phyloP scores from a whole-genome alignment of 495 filamentous ascomycete genomes.

The Tuber indicum region DNA sequence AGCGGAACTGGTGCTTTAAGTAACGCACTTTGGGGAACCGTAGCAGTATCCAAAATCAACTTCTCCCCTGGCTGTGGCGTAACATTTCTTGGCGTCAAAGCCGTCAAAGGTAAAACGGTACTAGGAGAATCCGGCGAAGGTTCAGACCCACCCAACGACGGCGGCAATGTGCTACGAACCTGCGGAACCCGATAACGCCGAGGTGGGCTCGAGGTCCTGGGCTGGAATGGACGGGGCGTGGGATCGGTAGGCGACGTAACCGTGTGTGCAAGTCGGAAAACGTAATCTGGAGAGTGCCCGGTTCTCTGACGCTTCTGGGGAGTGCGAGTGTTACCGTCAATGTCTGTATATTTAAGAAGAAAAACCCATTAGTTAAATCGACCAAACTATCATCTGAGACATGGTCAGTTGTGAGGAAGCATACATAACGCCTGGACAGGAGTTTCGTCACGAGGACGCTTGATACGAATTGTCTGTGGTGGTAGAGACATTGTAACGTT shows the following conservation, averaged over 20 bases:
- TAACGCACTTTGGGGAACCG: background rate
- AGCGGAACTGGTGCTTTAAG: conserved; percentile 23
- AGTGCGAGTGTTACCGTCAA: conserved; percentile 3
- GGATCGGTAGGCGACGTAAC: conserved; percentile 30
- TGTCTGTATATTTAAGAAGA: background rate
- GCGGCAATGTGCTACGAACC: conserved; percentile 29
- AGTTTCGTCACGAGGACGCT: conserved; percentile 40
- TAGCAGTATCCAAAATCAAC: conserved; percentile 21
- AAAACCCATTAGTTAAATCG: background rate
- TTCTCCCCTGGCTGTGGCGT: conserved; percentile 26
- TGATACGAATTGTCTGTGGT: conserved; percentile 39
- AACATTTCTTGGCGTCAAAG: conserved; percentile 23
- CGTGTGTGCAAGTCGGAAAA: conserved; percentile 39
- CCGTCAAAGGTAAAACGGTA: background rate
- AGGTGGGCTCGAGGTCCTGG: conserved; percentile 10
- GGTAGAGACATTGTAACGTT: conserved; percentile 29
- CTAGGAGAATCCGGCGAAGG: conserved; percentile 20
- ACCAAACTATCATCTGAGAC: background rate
- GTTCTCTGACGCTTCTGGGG: conserved; percentile 30
- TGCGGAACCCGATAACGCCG: conserved; percentile 19
- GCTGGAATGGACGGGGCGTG: conserved; percentile 31
- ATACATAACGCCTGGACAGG: conserved; percentile 37
- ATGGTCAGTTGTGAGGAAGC: background rate
- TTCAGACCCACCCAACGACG: conserved; percentile 7
- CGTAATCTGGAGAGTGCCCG: conserved; percentile 23